Conservation (phyloP, 345 rosid species). For the Salix purpurea region DNA sequence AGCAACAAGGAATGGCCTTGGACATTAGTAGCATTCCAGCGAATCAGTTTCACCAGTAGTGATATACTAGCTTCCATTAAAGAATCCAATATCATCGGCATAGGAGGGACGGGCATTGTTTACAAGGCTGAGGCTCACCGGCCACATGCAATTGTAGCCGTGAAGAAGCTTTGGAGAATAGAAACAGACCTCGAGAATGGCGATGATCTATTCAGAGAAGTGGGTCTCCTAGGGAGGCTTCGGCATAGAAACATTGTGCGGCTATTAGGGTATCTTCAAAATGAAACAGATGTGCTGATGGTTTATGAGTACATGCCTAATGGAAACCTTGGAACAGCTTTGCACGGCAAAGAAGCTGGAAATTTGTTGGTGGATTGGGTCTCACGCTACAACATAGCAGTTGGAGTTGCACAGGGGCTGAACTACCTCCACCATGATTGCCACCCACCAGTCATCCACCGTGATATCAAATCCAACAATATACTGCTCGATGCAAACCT, state of each 20-base stretch:
- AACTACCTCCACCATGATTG: constrained; percentile 94
- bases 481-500: constrained; percentile 81
- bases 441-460: constrained; percentile 74
- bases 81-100: constrained; percentile 81
- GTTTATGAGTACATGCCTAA: constrained; percentile 82
- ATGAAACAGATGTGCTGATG: constrained; percentile 66
- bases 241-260: constrained; percentile 91
- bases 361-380: constrained; percentile 80
- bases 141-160: constrained; percentile 55
- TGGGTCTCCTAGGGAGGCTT: constrained; percentile 72
- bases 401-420: constrained; percentile 90
- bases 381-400: constrained; percentile 72
- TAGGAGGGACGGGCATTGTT: constrained; percentile 89
- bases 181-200: constrained; percentile 54
- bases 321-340: constrained; percentile 78
- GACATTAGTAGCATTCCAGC: constrained; percentile 87
- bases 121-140: constrained; percentile 70
- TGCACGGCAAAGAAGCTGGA: constrained; percentile 68
- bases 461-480: constrained; percentile 86
- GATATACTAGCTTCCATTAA: constrained; percentile 68
- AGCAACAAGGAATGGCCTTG: constrained; percentile 82
- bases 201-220: constrained; percentile 73
- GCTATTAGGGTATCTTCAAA: constrained; percentile 68
- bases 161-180: constrained; percentile 85
- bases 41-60: constrained; percentile 67